Evolutionary conservation across 164 flowering plant genomes (phyloP).

Genomic region (Platanus orientalis): DNA sequence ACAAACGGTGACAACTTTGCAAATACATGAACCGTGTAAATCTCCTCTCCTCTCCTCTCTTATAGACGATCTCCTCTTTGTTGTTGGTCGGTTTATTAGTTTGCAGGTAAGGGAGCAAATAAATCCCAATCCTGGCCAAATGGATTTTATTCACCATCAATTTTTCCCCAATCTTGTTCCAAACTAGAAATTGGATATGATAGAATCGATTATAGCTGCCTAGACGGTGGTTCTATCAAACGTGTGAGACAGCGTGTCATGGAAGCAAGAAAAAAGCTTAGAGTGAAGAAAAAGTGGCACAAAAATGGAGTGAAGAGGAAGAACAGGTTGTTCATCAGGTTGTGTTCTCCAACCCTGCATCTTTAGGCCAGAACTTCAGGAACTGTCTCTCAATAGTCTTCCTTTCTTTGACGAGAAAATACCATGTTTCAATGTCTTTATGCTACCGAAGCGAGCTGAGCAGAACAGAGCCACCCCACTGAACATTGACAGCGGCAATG

Average conservation of each 20-base stretch:
- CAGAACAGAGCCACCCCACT: constrained; percentile 52
- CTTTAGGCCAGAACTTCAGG: constrained; percentile 62
- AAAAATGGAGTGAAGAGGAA: constrained; percentile 63
- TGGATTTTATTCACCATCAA: too few relatives aligned
- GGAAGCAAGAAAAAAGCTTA: constrained; percentile 53
- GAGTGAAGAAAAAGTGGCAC: constrained; percentile 55
- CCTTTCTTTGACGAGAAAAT: constrained; percentile 45
- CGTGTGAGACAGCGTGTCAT: constrained; percentile 60
- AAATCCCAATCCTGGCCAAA: too few relatives aligned
- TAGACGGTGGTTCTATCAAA: constrained; percentile 48
- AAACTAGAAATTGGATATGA: constrained; percentile 37
- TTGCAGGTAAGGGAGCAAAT: too few relatives aligned
- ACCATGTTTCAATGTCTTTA: constrained; percentile 72
- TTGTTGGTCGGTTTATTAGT: too few relatives aligned
- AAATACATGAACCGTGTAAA: too few relatives aligned
- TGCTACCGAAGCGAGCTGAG: constrained; percentile 56
- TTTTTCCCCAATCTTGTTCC: too few relatives aligned
- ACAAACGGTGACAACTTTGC: too few relatives aligned
- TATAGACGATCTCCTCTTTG: too few relatives aligned
- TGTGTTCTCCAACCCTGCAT: constrained; percentile 51
- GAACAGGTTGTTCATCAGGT: constrained; percentile 50
- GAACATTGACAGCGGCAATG: constrained; percentile 65
- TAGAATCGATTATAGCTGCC: constrained; percentile 48
- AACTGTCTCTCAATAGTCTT: constrained; percentile 31
- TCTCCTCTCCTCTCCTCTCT: too few relatives aligned